Base-by-base conservation (phyloP, 495 filamentous ascomycete genomes). In the Penicillium arizonense region DNA sequence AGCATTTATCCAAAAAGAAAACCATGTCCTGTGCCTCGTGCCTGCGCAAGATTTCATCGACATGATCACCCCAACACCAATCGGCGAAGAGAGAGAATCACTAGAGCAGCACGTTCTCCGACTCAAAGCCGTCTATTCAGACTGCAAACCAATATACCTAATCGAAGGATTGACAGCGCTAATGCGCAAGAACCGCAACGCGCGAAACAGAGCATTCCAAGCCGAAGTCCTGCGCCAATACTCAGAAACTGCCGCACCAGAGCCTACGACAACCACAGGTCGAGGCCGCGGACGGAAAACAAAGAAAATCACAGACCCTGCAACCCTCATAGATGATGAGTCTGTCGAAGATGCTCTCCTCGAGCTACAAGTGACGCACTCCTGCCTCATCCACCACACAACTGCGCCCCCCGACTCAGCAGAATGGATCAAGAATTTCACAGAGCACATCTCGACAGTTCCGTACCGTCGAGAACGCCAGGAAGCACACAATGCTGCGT, bases 391-490 rank as follows among this genome's bases (percentile, higher is more conserved):
- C 47, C 87, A 91, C 64, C 87, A 94, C 59, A 88, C 87, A n/a
- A 70, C 64, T 28, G 61, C 67, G 5, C 55, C 77, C 4, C 50
- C 82, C 0, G 87, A 92, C 51, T 88, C 88, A 0, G 87, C 88
- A 3, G 79, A 87, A 60, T 91, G 88, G 89, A 83, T 94, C 26
- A 79, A 81, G 35, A 79, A 81, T 34, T 93, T 94, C 65, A 94
- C 90, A 2, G 84, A 91, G 59, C 86, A 94, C 54, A 84, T 96
- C 55, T 86, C 85, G 34, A 88, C 85, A 0, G 83, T 88, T 26
- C 89, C 88, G 0, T 93, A 93, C 61, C 81, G 78, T 11, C 69
- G 61, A 5, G 69, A 81, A 52, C 70, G 70, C 16, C 75, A 78
- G 69, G 61, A 66, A 16, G 62, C 58, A 2, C 71, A 77, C 32